Evolutionary conservation across 2,329 filamentous ascomycete genomes (phyloP), one percentile per base, ranked within the genome.

Genomic region (Aphanoascus verrucosus): DNA sequence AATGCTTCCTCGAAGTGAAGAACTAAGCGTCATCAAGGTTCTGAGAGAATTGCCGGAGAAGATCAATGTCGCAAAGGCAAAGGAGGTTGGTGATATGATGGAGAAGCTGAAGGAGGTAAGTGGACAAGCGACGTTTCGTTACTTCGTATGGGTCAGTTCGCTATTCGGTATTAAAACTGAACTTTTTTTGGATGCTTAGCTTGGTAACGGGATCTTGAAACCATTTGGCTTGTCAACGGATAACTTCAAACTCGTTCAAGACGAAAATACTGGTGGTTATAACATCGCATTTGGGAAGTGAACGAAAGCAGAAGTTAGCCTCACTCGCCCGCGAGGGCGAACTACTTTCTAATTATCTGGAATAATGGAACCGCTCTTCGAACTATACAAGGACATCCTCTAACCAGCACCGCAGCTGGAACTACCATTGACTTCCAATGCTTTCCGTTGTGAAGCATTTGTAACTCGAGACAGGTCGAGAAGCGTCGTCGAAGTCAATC

Each of bases 31-130:
- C 1, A 75, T 81, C 50, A 70, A 74, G 28, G 84, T 88, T 60
- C 73, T 94, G 55, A 69, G 75, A 12, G 72, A 74, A 19, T 70
- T 97, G 38, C 87, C 88, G 1, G 73, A 77, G 1, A 77, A 78
- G 57, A 78, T 88, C 48, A 86, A 91, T 59, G 79, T 79, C 15
- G 89, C 90, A 1, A 88, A 89, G 70, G 85, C 94, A 64, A 79
- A 78, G 61, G 93, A 98, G 70, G 88, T 93, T 79, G 84, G 80
- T 2, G 91, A 98, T 72, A 96, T 97, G 89, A 94, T 95, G 89
- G 87, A 85, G 15, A 96, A 97, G 73, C 71, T 98, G 62, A 96
- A 94, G 66, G 83, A 85, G 61, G 80, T 82, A 59, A 72, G 79
- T 75, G 35, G 40, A 32, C 32, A 14, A 37, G 1, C 20, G 28